Conservation (phyloP, 2,329 filamentous ascomycete genomes). For the Cladosporium sp. region DNA sequence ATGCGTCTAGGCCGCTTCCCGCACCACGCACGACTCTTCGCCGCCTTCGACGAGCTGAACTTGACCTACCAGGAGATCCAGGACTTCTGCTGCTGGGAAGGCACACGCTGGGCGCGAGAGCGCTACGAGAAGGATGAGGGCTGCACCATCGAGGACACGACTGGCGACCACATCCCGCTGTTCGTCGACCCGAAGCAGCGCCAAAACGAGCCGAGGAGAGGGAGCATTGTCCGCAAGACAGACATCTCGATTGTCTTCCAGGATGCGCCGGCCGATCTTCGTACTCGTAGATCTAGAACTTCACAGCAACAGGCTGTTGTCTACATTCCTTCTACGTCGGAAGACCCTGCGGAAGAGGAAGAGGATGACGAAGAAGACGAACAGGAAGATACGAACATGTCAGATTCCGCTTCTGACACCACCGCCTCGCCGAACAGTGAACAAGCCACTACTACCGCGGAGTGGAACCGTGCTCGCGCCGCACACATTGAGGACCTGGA, state of each 20-base stretch:
- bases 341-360: conserved; percentile 25
- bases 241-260: conserved; percentile 38
- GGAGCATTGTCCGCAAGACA: conserved; percentile 38
- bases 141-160: conserved; percentile 69
- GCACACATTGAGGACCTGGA: conserved; percentile 33
- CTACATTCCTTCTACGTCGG: conserved; percentile 16
- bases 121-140: conserved; percentile 76
- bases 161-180: conserved; percentile 66
- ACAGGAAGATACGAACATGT: conserved; percentile 26
- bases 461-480: conserved; percentile 29
- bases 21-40: conserved; percentile 75
- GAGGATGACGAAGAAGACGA: conserved; percentile 29
- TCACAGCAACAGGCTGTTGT: conserved; percentile 13
- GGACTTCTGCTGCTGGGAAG: conserved; percentile 77
- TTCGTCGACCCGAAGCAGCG: conserved; percentile 52
- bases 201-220: conserved; percentile 27
- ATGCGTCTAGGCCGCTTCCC: conserved; percentile 75
- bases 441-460: conserved; percentile 27
- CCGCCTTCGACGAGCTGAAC: conserved; percentile 69
- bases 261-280: conserved; percentile 28
- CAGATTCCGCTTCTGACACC: conserved; percentile 17
- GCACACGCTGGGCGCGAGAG: conserved; percentile 80
- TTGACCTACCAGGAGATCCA: conserved; percentile 72
- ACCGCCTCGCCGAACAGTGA: conserved; percentile 16
- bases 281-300: conserved; percentile 24